Base-by-base conservation (phyloP, 495 filamentous ascomycete species). In the Tuber borchii region DNA sequence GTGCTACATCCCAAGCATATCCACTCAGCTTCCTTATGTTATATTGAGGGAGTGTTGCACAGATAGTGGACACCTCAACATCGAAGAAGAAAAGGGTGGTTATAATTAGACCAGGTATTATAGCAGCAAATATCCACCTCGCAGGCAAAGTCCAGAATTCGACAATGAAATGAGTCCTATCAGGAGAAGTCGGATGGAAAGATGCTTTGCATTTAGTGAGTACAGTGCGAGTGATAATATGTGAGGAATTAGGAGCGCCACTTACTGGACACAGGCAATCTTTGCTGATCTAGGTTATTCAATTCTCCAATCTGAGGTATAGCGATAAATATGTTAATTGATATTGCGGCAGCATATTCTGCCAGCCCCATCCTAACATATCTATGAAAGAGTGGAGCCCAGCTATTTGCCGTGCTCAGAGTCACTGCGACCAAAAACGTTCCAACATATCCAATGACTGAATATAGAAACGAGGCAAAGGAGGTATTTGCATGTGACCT, bases 1-100 rank as follows among this genome's bases (percentile, higher is more conserved):
- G 84, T 10, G 88, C 84, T 22, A 91, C 89, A 76, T 91, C 90
- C 90, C 90, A 92, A 2, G 90, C 90, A 76, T 90, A 91, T 0
- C 91, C 90, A 5, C 89, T 88, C 2, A 90, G 90, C 76, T 92
- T 92, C 65, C 84, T 85, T 3, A 89, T 88, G 8, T 90, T 90
- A 80, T 92, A 91, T 26, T 89, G 87, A 31, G 89, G 87, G 73
- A 91, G 87, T 0, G 90, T 92, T 79, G 90, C 91, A 71, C 91
- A 92, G 73, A 92, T 92, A n/a, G 89, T 91, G 80, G 88, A 91
- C 39, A 92, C 89, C 79, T 92, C 90, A 73, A 92, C 91, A 74
- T 92, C 90, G 78, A 92, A 92, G 84, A 91, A 92, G 85, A 92
- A 92, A 0, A 92, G 86, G 0, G 89, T 85, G 1, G 90, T 92